A percentile compares a stretch with the other conserved stretches of the same genome.
Evolutionary conservation across 2,329 filamentous ascomycete species (phyloP).

Genomic region (Fonsecaea pedrosoi): DNA sequence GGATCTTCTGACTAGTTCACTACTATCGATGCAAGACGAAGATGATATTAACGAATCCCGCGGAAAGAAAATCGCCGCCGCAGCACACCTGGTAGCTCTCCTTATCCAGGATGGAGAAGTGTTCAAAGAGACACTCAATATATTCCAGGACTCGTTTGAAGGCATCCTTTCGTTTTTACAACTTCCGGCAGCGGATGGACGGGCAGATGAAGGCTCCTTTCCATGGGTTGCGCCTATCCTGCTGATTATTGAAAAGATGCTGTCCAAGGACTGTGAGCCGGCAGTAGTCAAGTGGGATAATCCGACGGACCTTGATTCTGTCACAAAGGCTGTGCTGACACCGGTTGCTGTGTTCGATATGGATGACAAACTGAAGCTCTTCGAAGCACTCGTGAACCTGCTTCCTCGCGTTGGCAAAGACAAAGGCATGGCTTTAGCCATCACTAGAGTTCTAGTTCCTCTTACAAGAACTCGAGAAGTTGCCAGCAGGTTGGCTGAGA

Average conservation of each 20-base stretch:
- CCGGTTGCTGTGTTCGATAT: conserved; percentile 67
- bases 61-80: conserved; percentile 80
- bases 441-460: conserved; percentile 83
- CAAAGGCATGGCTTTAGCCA: conserved; percentile 79
- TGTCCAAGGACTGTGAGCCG: conserved; percentile 88
- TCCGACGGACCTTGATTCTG: conserved; percentile 54
- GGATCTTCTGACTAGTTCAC: conserved; percentile 79
- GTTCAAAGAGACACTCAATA: conserved; percentile 75
- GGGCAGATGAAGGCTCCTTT: conserved; percentile 77
- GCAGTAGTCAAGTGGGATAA: conserved; percentile 73
- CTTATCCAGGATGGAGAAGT: conserved; percentile 83
- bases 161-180: conserved; percentile 81
- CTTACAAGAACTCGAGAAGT: conserved; percentile 79
- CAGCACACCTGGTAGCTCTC: conserved; percentile 82
- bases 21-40: conserved; percentile 71
- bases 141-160: conserved; percentile 74
- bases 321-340: conserved; percentile 62
- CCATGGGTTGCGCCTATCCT: conserved; percentile 93
- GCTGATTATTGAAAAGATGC: conserved; percentile 84
- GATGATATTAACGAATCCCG: conserved; percentile 62
- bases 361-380: conserved; percentile 72
- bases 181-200: conserved; percentile 59
- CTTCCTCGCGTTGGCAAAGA: conserved; percentile 88
- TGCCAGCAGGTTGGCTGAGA: conserved; percentile 79
- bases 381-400: conserved; percentile 80